These are phyloP conservation scores for Pinguiococcus pyrenoidosus DNA, from an alignment of 108 stramenopile genomes.

Conservation along the genomic window DNA sequence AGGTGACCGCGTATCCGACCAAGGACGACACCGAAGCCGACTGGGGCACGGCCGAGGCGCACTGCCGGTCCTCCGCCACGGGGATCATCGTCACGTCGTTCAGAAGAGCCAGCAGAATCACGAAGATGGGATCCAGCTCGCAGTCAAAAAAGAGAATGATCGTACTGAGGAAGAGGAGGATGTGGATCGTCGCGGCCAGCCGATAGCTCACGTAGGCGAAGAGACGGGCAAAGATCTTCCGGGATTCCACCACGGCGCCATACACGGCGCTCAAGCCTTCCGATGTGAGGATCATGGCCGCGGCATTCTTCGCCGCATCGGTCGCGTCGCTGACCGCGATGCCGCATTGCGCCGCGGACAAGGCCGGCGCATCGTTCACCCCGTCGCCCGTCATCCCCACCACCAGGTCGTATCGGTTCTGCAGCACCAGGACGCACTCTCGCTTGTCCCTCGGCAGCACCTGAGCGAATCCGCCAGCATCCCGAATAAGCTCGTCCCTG, in stretches of 20 bases:
- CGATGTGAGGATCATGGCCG: constrained; percentile 63
- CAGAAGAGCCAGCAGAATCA: constrained; percentile 64
- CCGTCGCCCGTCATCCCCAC: constrained; percentile 82
- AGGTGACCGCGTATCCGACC: too few species aligned
- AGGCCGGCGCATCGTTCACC: constrained; percentile 74
- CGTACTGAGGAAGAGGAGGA: constrained; percentile 40
- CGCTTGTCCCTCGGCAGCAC: constrained; percentile 61
- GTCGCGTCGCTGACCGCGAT: constrained; percentile 69
- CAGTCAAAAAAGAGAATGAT: not conserved
- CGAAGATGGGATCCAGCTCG: constrained; percentile 7
- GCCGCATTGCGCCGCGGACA: constrained; percentile 59
- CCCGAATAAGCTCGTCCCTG: constrained; percentile 42
- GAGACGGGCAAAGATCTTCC: constrained; percentile 56
- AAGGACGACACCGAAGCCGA: too few species aligned
- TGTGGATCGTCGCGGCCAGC: constrained; percentile 28
- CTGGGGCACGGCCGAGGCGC: constrained; percentile 49
- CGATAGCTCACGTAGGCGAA: constrained; percentile 58
- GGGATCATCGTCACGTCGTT: constrained; percentile 70
- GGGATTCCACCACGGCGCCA: constrained; percentile 54
- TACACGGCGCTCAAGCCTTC: constrained; percentile 62
- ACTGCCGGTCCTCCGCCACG: constrained; percentile 65
- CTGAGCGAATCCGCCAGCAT: constrained; percentile 59
- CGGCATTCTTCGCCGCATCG: constrained; percentile 73
- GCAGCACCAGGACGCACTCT: constrained; percentile 48
- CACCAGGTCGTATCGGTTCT: constrained; percentile 5